phyloP scores from a whole-genome alignment of 192 early-diverging fungal genomes.

The Coemansia asiatica region DNA sequence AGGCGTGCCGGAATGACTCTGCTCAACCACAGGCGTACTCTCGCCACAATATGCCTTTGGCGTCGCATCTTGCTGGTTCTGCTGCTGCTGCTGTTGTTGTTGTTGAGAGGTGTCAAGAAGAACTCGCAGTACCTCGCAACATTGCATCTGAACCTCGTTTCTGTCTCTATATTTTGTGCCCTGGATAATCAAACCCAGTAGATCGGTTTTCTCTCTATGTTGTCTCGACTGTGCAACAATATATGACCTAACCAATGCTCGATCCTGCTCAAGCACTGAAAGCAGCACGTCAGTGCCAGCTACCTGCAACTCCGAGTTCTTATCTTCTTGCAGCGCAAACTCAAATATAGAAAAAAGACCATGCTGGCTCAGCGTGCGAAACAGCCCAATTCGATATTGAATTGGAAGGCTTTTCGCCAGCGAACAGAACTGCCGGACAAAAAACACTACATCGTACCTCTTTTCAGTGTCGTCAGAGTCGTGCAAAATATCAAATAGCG shows the following conservation, averaged over 20 bases:
- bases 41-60: no score
- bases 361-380: conserved; percentile 68
- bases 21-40: no score
- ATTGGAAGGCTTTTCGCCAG: conserved; percentile 73
- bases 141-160: conserved; percentile 66
- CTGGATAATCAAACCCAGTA: conserved; percentile 69
- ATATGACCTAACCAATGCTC: conserved; percentile 69
- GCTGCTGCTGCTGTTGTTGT: not conserved
- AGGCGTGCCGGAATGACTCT: no score
- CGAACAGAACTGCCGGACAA: conserved; percentile 77
- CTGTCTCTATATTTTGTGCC: conserved; percentile 65
- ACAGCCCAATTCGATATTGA: conserved; percentile 60
- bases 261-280: conserved; percentile 77
- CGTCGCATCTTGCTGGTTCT: not conserved
- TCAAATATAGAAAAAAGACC: conserved; percentile 82
- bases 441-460: conserved; percentile 75
- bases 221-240: conserved; percentile 64
- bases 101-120: conserved; percentile 65
- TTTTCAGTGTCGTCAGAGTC: conserved; percentile 52
- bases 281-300: conserved; percentile 71
- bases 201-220: conserved; percentile 35
- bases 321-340: conserved; percentile 59
- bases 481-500: conserved; percentile 69
- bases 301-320: conserved; percentile 58
- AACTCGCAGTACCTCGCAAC: conserved; percentile 70